These are phyloP conservation scores for Effrenium voratum DNA, from an alignment of 73 alveolate species.

Conservation along the genomic window DNA sequence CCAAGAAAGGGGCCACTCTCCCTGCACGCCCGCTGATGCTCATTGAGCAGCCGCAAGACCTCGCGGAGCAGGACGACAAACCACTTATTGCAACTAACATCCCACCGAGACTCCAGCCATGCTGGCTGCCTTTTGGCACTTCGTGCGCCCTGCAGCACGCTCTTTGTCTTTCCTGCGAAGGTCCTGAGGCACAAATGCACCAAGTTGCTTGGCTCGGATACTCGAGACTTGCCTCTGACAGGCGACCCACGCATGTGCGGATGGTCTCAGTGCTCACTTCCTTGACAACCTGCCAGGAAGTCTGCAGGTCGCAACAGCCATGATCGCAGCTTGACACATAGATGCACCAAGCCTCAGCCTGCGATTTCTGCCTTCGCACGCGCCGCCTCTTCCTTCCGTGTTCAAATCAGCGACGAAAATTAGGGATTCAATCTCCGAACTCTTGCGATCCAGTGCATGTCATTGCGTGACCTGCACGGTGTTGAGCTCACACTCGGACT, in stretches of 20 bases:
- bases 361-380: constrained; percentile 7
- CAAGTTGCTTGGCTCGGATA: neutral
- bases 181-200: neutral
- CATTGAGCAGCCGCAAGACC: constrained; percentile 49
- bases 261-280: constrained; percentile 44
- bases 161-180: constrained; percentile 33
- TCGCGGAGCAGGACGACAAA: neutral
- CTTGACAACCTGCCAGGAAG: constrained; percentile 21
- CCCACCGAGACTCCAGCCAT: neutral
- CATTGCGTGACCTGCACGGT: neutral
- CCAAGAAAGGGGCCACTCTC: constrained; percentile 20
- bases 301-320: neutral
- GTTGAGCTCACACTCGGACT: constrained; percentile 15
- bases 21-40: constrained; percentile 61
- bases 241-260: constrained; percentile 34
- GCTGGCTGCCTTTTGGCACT: constrained; percentile 58
- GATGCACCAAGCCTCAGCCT: constrained; percentile 6
- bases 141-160: constrained; percentile 41
- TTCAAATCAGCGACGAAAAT: neutral
- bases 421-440: too few species aligned
- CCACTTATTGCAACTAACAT: neutral
- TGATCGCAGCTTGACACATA: neutral
- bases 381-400: constrained; percentile 21
- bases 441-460: neutral
- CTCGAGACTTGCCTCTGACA: neutral